Conservation (phyloP, 2,329 filamentous ascomycete species). For the Talaromyces sp. region DNA sequence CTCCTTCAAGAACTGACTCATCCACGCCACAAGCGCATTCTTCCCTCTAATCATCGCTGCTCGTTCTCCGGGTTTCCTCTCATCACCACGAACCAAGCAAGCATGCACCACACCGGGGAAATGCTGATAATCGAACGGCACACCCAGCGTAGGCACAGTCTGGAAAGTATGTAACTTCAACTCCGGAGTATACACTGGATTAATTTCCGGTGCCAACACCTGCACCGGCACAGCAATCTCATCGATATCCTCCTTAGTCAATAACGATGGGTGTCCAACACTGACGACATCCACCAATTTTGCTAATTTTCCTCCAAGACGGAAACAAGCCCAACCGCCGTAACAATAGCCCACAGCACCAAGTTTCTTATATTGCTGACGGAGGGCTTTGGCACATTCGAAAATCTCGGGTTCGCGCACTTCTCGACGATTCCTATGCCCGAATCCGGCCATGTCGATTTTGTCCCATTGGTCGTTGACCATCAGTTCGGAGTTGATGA, state of each 20-base stretch:
- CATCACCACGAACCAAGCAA: constrained; percentile 42
- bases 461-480: constrained; percentile 24
- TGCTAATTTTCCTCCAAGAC: constrained; percentile 37
- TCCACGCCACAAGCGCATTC: constrained; percentile 45
- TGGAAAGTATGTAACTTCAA: constrained; percentile 43
- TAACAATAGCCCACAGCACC: constrained; percentile 49
- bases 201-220: constrained; percentile 48
- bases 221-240: constrained; percentile 47
- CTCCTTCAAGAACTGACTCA: constrained; percentile 23
- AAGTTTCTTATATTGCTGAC: constrained; percentile 26
- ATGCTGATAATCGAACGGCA: constrained; percentile 49
- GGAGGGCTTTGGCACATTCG: constrained; percentile 32
- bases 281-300: constrained; percentile 45
- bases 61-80: constrained; percentile 35
- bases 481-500: constrained; percentile 27
- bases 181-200: constrained; percentile 41
- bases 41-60: constrained; percentile 46
- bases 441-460: constrained; percentile 39
- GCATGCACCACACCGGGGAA: constrained; percentile 49
- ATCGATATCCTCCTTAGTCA: constrained; percentile 46
- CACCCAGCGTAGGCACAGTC: constrained; percentile 32
- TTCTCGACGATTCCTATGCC: constrained; percentile 33
- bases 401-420: constrained; percentile 37
- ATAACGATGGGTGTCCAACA: constrained; percentile 42
- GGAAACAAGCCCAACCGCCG: constrained; percentile 49